Evolutionary conservation across 169 alveolate species (phyloP).

Genomic region (Eimeria zaria): DNA sequence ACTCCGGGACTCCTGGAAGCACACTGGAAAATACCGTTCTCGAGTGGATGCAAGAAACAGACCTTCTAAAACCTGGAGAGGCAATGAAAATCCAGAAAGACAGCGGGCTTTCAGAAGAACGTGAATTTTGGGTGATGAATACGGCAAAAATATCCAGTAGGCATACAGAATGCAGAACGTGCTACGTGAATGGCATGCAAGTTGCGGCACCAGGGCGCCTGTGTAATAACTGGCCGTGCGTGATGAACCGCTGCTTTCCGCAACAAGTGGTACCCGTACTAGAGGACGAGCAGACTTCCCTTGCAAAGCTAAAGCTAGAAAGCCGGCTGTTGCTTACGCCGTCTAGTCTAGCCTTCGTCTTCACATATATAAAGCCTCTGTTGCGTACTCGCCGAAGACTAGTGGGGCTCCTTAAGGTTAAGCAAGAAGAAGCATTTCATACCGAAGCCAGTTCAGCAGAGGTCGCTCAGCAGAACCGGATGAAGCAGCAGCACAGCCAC

Average conservation of each 20-base stretch:
- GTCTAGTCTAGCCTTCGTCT: slow-evolving; percentile 58
- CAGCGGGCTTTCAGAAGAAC: neutral
- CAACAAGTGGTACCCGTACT: slow-evolving; percentile 32
- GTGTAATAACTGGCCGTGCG: slow-evolving; percentile 63
- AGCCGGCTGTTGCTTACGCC: slow-evolving; percentile 59
- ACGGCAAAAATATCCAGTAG: neutral
- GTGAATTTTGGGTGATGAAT: slow-evolving; percentile 52
- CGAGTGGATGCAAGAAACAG: slow-evolving; percentile 63
- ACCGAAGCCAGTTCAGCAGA: slow-evolving; percentile 18
- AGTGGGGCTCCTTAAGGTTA: neutral
- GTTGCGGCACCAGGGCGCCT: neutral
- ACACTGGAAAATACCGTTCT: slow-evolving; percentile 32
- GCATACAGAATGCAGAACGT: neutral
- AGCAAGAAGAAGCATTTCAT: slow-evolving; percentile 40
- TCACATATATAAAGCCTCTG: slow-evolving; percentile 59
- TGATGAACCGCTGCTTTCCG: slow-evolving; percentile 34
- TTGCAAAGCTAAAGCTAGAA: slow-evolving; percentile 64
- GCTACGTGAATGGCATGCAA: neutral
- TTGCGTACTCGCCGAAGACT: slow-evolving; percentile 62
- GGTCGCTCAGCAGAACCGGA: slow-evolving; percentile 54
- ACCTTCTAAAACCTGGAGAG: neutral
- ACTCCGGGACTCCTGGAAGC: neutral
- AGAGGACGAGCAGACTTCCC: slow-evolving; percentile 37
- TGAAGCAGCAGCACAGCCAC: slow-evolving; percentile 73
- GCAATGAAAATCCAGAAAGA: slow-evolving; percentile 8